Percentiles rank a stretch among this genome's conserved stretches.
These are phyloP conservation scores for Pyrus hybrid DNA, from an alignment of 331 rosid genomes.

Conservation along the genomic window DNA sequence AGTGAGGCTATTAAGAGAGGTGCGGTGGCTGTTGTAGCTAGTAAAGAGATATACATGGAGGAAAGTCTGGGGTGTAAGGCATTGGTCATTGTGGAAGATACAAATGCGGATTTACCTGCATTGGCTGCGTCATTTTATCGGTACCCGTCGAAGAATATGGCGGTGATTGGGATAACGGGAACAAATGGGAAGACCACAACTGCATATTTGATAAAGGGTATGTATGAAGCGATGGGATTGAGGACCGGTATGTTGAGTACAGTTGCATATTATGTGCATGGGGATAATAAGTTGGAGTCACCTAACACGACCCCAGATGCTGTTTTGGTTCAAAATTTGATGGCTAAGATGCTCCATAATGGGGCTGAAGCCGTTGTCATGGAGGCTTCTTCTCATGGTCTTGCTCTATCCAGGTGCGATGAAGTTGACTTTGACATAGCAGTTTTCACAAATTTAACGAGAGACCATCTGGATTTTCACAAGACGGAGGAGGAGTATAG, in stretches of 20 bases:
- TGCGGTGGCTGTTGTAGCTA: slow-evolving; percentile 87
- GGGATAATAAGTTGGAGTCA: slow-evolving; percentile 76
- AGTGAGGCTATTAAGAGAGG: slow-evolving; percentile 96
- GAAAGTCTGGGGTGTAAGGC: slow-evolving; percentile 84
- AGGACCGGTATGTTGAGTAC: slow-evolving; percentile 81
- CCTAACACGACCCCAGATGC: slow-evolving; percentile 46
- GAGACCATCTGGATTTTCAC: slow-evolving; percentile 45
- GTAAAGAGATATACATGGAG: slow-evolving; percentile 84
- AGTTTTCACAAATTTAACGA: slow-evolving; percentile 65
- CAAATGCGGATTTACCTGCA: slow-evolving; percentile 53
- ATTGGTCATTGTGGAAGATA: slow-evolving; percentile 90
- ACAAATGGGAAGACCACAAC: slow-evolving; percentile 77
- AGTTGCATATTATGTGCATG: slow-evolving; percentile 68
- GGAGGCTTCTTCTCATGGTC: slow-evolving; percentile 60
- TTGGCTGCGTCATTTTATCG: slow-evolving; percentile 35
- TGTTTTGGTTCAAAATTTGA: slow-evolving; percentile 72
- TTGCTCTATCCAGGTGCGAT: slow-evolving; percentile 52
- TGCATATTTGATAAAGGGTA: slow-evolving; percentile 65
- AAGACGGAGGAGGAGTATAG: slow-evolving; percentile 50
- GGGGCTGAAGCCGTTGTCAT: slow-evolving; percentile 83
- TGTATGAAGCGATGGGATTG: slow-evolving; percentile 90
- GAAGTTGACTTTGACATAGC: slow-evolving; percentile 93
- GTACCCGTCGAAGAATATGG: slow-evolving; percentile 71
- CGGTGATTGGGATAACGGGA: slow-evolving; percentile 73
- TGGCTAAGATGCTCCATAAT: slow-evolving; percentile 93